These are phyloP conservation scores for Rasamsonia emersonii DNA, from an alignment of 2,329 filamentous ascomycete species.

Conservation along the genomic window DNA sequence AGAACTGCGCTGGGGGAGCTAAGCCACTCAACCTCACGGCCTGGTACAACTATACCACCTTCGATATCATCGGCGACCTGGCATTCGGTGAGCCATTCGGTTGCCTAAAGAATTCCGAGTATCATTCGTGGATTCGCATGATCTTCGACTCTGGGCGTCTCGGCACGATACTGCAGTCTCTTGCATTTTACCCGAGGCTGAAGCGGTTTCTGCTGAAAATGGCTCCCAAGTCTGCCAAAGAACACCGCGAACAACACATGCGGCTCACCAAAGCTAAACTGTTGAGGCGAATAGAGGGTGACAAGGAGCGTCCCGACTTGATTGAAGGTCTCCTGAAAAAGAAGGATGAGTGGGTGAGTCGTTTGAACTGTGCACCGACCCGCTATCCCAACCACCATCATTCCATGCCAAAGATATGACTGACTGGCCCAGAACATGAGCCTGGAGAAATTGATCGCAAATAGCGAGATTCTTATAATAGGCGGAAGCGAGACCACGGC, in stretches of 20 bases:
- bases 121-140: conserved; percentile 19
- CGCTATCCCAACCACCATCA: too few species aligned
- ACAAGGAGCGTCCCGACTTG: conserved; percentile 9
- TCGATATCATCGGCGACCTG: conserved; percentile 18
- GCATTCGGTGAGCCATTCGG: conserved; percentile 15
- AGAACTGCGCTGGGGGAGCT: not conserved
- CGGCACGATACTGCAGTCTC: conserved; percentile 10
- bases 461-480: conserved; percentile 23
- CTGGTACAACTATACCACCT: conserved; percentile 16
- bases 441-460: conserved; percentile 24
- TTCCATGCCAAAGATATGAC: too few species aligned
- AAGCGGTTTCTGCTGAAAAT: conserved; percentile 8
- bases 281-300: conserved; percentile 9
- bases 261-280: conserved; percentile 10
- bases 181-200: conserved; percentile 11
- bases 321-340: conserved; percentile 13
- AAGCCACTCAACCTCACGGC: conserved; percentile 11
- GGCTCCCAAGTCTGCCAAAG: conserved; percentile 9
- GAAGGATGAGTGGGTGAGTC: conserved; percentile 12
- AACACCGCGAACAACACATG: conserved; percentile 8
- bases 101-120: conserved; percentile 10
- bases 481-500: conserved; percentile 42
- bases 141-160: conserved; percentile 10
- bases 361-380: too few species aligned
- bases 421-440: conserved; percentile 6